Evolutionary conservation across 2,329 filamentous ascomycete species (phyloP).

Genomic region (Tolypocladium endophyticum): DNA sequence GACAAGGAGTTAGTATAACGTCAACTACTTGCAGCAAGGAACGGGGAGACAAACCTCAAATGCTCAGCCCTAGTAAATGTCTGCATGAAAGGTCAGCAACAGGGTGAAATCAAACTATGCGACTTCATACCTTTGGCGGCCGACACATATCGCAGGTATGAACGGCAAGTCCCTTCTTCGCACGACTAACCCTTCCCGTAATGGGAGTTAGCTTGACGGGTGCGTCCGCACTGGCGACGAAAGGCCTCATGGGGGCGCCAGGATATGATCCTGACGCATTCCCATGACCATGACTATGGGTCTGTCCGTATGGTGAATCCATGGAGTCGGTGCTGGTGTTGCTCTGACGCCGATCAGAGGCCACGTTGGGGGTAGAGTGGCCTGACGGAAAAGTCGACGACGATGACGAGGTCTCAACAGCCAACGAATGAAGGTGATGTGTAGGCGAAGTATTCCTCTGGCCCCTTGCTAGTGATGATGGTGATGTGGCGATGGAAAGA

Average conservation of each 20-base stretch:
- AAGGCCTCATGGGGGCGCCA: slow-evolving; percentile 26
- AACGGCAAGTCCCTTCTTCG: slow-evolving; percentile 49
- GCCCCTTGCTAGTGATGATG: slow-evolving; percentile 19
- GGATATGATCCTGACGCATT: slow-evolving; percentile 15
- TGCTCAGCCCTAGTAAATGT: slow-evolving; percentile 55
- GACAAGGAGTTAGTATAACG: slow-evolving; percentile 12
- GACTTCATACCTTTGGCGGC: slow-evolving; percentile 35
- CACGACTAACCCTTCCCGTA: slow-evolving; percentile 44
- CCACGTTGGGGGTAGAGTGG: slow-evolving; percentile 11
- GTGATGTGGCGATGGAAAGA: slow-evolving; percentile 15
- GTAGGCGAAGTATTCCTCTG: slow-evolving; percentile 24
- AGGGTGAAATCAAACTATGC: background rate
- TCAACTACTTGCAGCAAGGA: background rate
- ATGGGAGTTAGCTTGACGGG: slow-evolving; percentile 44
- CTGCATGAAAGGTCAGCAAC: slow-evolving; percentile 20
- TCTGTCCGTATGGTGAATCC: slow-evolving; percentile 26
- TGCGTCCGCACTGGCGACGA: slow-evolving; percentile 24
- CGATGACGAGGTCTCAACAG: slow-evolving; percentile 11
- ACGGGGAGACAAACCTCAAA: slow-evolving; percentile 34
- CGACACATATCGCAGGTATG: slow-evolving; percentile 42
- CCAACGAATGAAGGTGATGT: slow-evolving; percentile 15
- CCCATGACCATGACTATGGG: slow-evolving; percentile 10
- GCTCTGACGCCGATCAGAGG: slow-evolving; percentile 26
- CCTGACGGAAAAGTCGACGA: slow-evolving; percentile 15
- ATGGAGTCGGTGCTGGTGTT: slow-evolving; percentile 38